phyloP scores from a whole-genome alignment of 805 yeast genomes.

The Kluyveromyces lactis region DNA sequence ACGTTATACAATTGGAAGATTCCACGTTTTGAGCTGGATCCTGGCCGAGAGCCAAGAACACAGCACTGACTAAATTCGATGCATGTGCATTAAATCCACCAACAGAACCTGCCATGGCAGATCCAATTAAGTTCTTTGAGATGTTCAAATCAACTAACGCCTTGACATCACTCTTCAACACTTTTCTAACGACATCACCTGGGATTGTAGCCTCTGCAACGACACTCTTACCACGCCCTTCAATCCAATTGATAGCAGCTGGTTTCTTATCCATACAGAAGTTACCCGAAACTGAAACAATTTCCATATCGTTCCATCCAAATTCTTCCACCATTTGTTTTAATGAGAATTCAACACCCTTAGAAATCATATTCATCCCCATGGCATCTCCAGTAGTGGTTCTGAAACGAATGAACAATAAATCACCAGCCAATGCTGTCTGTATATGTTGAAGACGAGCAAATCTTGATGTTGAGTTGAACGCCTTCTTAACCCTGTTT shows the following conservation, averaged over 20 bases:
- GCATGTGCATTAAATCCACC: conserved; percentile 99
- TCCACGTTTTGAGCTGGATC: conserved; percentile 99
- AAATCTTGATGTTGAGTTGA: conserved; percentile 94
- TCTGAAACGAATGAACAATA: conserved; percentile 82
- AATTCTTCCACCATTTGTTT: conserved; percentile 77
- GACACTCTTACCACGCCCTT: conserved; percentile 96
- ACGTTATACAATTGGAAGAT: conserved; percentile 92
- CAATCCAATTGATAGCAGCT: conserved; percentile 98
- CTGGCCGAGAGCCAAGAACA: conserved; percentile 92
- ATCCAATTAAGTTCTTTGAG: conserved; percentile 85
- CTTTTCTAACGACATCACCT: conserved; percentile 65
- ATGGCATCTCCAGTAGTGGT: conserved; percentile 99
- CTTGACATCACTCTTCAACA: conserved; percentile 85
- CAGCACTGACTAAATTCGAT: conserved; percentile 91
- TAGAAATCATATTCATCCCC: conserved; percentile 99
- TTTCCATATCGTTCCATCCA: conserved; percentile 91
- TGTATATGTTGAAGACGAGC: conserved; percentile 88
- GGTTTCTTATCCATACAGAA: conserved; percentile 97
- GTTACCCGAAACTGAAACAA: conserved; percentile 91
- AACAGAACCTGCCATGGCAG: conserved; percentile 96
- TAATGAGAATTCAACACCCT: conserved; percentile 88
- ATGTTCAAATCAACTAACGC: conserved; percentile 86
- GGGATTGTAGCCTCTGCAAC: conserved; percentile 95
- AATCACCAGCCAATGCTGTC: conserved; percentile 90
- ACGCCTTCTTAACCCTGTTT: conserved; percentile 69